Evolutionary conservation across 1,284 basidiomycete species (phyloP), one percentile per base, ranked within the genome.

Genomic region (Pholiota adiposa): DNA sequence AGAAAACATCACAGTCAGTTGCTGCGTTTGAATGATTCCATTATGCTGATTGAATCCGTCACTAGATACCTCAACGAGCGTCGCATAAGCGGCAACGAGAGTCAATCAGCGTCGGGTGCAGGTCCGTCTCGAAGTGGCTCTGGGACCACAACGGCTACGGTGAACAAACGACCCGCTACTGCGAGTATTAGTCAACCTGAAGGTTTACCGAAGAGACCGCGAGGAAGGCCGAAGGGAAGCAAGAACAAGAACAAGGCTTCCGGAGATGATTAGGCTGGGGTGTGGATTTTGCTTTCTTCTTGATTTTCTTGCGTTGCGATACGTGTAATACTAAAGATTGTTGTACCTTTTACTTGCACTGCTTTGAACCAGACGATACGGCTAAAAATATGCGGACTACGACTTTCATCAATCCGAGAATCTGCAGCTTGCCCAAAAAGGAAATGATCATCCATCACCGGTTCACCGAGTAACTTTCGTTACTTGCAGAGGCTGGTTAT

Each of bases 1-100:
- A 92, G 67, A 90, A 89, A 70, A 82, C 83, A 31, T 79, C 83
- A 23, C 84, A 87, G 90, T 92, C 69, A 75, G 86, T 83, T 19
- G 36, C 9, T 16, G 18, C 3, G 19, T n/a, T 12, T 34, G 16
- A 49, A 48, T 31, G 16, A 14, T 33, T 14, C 27, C 31, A 49
- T 54, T 53, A 31, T 53, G 31, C 58, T 36, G 44, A 43, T 23
- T 21, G 18, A 21, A 25, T 54, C 43, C 52, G 27, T 18, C 44
- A 62, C 12, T 59, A 81, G 80, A 65, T 82, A 81, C 64, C 72
- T 83, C 31, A 78, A 74, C 48, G 78, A 82, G 63, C 77, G 80
- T 44, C 70, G 80, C 38, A 65, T 80, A 29, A 73, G 72, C 60
- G 74, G 77, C 18, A 75, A 72, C 61, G 71, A 74, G 44, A 55